Conservation (phyloP, 805 yeast genomes). For the Wickerhamiella cacticola region DNA sequence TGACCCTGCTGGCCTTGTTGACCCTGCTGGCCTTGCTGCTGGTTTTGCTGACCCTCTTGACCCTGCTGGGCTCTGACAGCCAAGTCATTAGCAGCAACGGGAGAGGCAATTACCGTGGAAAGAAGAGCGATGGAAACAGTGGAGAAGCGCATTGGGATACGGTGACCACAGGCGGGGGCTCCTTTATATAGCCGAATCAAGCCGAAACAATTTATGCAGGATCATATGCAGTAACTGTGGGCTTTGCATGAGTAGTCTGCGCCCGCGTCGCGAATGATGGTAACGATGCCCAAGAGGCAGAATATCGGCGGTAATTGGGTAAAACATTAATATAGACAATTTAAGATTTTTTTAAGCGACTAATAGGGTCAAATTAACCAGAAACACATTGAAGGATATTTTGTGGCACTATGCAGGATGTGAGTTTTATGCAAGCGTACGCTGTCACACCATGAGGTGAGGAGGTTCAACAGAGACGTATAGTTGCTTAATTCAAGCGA, state of each 20-base stretch:
- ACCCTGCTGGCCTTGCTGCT: not conserved
- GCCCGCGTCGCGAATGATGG: no score
- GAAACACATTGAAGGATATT: no score
- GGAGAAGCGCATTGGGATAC: not conserved
- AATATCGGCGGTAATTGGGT: no score
- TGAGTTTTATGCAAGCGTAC: not conserved
- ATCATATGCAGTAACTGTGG: not conserved
- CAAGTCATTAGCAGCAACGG: not conserved
- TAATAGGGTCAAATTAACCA: no score
- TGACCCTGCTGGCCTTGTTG: not conserved
- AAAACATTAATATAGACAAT: no score
- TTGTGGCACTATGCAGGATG: not conserved
- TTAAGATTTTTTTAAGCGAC: no score
- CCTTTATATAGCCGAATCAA: not conserved
- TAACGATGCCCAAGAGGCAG: no score
- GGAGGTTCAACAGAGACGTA: no score
- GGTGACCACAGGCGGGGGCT: not conserved
- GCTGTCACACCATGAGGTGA: no score
- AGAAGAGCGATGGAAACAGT: not conserved
- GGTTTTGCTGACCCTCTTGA: not conserved
- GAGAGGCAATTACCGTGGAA: not conserved
- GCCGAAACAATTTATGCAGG: not conserved
- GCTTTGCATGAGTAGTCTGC: not conserved
- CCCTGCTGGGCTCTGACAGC: not conserved
- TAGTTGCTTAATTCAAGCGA: no score